Evolutionary conservation across 2,329 filamentous ascomycete genomes (phyloP).

Genomic region (Ascochyta rabiei): DNA sequence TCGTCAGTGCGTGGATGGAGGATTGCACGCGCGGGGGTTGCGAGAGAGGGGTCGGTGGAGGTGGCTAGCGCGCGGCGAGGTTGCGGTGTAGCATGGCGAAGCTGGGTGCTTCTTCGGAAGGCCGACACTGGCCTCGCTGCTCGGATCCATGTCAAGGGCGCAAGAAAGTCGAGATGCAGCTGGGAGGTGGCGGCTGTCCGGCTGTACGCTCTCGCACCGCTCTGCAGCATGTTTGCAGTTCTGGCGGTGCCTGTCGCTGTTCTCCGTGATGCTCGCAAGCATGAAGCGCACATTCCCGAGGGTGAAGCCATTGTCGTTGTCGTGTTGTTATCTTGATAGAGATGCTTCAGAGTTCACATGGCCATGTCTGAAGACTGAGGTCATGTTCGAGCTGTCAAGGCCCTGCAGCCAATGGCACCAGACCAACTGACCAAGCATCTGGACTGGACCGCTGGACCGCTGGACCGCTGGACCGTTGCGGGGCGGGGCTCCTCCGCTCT

Average conservation of each 20-base stretch:
- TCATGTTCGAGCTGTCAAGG: slow-evolving; percentile 20
- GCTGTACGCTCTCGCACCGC: slow-evolving; percentile 27
- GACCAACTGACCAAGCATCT: slow-evolving; percentile 10
- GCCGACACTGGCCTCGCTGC: neutral
- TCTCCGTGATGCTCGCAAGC: slow-evolving; percentile 32
- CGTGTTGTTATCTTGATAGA: slow-evolving; percentile 1
- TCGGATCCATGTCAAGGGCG: slow-evolving; percentile 22
- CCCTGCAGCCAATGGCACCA: slow-evolving; percentile 19
- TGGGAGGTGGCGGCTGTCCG: slow-evolving; percentile 30
- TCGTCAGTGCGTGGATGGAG: slow-evolving; percentile 80
- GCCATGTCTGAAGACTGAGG: slow-evolving; percentile 19
- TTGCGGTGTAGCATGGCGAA: neutral
- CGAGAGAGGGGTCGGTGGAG: slow-evolving; percentile 26
- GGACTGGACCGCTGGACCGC: slow-evolving; percentile 22
- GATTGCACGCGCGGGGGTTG: slow-evolving; percentile 45
- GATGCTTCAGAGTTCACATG: slow-evolving; percentile 7
- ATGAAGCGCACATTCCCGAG: slow-evolving; percentile 39
- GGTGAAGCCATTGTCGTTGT: slow-evolving; percentile 32
- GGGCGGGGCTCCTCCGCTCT: slow-evolving; percentile 2
- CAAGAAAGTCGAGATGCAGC: slow-evolving; percentile 42
- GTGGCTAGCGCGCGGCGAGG: slow-evolving; percentile 45
- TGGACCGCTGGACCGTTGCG: slow-evolving; percentile 20
- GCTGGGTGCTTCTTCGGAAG: neutral
- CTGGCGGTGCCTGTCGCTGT: neutral
- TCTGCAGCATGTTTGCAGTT: slow-evolving; percentile 7